Evolutionary conservation across 2,329 filamentous ascomycete genomes (phyloP).

Genomic region (Purpureocillium lavendulum): DNA sequence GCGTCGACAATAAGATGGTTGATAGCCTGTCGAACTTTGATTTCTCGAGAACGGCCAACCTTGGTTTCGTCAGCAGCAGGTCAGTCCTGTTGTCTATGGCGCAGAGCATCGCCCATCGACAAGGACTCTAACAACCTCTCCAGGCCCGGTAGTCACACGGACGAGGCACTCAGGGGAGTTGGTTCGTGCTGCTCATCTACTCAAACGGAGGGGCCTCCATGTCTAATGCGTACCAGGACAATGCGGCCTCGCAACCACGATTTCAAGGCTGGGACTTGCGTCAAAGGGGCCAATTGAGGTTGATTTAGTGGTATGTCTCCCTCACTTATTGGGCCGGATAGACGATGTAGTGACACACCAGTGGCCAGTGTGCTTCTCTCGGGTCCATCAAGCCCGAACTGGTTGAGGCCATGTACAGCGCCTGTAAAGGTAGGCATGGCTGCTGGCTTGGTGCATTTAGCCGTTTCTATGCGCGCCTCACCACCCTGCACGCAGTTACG

Average conservation of each 20-base stretch:
- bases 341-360: constrained; percentile 1
- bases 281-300: constrained; percentile 50
- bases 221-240: too few relatives aligned
- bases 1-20: constrained; percentile 55
- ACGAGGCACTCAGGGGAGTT: constrained; percentile 17
- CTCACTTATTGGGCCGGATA: not conserved
- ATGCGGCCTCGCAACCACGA: constrained; percentile 60
- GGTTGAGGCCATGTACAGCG: constrained; percentile 46
- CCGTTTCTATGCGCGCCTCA: too few relatives aligned
- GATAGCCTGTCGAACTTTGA: constrained; percentile 70
- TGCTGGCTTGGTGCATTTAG: too few relatives aligned
- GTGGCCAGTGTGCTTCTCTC: constrained; percentile 63
- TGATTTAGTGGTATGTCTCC: constrained; percentile 56
- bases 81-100: constrained; percentile 30
- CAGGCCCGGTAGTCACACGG: constrained; percentile 26
- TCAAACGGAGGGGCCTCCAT: constrained; percentile 12
- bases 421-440: constrained; percentile 41
- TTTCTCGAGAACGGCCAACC: constrained; percentile 60
- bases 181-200: constrained; percentile 17
- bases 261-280: constrained; percentile 54
- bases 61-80: constrained; percentile 84
- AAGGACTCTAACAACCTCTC: too few relatives aligned
- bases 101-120: not conserved
- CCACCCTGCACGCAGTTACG: too few relatives aligned
- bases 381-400: constrained; percentile 66